phyloP scores from a whole-genome alignment of 345 rosid species.

The Gynandropsis gynandra region DNA sequence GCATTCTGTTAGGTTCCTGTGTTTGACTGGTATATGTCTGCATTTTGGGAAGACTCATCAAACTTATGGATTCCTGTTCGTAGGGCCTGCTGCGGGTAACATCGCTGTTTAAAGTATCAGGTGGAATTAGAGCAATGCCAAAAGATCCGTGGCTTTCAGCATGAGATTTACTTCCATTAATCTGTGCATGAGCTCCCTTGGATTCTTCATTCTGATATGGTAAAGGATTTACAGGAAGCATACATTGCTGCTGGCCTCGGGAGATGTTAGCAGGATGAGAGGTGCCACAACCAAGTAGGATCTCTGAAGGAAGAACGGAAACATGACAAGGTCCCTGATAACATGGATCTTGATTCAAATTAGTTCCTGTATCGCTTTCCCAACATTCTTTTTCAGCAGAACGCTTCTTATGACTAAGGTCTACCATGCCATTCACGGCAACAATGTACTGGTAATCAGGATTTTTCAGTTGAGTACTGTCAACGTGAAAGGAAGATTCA shows the following conservation, averaged over 20 bases:
- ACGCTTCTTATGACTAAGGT: constrained; percentile 27
- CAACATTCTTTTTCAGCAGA: constrained; percentile 15
- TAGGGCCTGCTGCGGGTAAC: constrained; percentile 16
- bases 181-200: constrained; percentile 16
- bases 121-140: constrained; percentile 17
- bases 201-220: constrained; percentile 29
- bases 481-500: constrained; percentile 28
- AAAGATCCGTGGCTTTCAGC: constrained; percentile 35
- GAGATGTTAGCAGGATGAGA: constrained; percentile 21
- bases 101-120: constrained; percentile 24
- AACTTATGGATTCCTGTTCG: constrained; percentile 2
- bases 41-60: constrained; percentile 16
- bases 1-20: neutral
- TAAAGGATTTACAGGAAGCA: constrained; percentile 30
- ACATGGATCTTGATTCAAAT: constrained; percentile 22
- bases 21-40: constrained; percentile 23
- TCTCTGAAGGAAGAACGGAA: constrained; percentile 25
- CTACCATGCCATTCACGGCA: constrained; percentile 41
- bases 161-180: constrained; percentile 25
- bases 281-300: constrained; percentile 20
- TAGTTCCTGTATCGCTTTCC: constrained; percentile 20
- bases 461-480: constrained; percentile 18
- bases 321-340: constrained; percentile 18
- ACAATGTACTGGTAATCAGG: constrained; percentile 37
- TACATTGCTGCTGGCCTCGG: constrained; percentile 9